phyloP scores from a whole-genome alignment of 2,329 filamentous ascomycete genomes.

The Exserohilum turcica region DNA sequence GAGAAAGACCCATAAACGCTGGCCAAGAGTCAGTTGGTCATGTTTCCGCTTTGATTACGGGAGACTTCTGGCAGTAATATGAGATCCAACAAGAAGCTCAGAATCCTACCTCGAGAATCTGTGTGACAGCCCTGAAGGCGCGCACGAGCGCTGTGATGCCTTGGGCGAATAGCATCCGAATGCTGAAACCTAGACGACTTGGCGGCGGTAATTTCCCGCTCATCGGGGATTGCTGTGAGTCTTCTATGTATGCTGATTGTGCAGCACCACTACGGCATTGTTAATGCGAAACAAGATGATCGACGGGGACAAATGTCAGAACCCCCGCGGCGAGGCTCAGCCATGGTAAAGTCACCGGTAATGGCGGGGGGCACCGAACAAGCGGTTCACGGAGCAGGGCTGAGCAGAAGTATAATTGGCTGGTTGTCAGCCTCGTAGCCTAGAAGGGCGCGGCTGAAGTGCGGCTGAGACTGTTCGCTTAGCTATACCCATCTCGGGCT shows the following conservation, averaged over 20 bases:
- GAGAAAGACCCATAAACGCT: background rate
- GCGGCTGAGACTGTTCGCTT: background rate
- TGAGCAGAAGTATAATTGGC: background rate
- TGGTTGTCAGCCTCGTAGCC: background rate
- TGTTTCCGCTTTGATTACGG: too few species aligned
- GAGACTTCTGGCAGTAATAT: too few species aligned
- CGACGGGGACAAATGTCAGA: background rate
- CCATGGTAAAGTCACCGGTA: background rate
- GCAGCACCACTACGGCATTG: background rate
- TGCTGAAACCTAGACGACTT: background rate
- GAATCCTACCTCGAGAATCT: background rate
- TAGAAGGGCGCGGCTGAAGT: background rate
- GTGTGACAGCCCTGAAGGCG: background rate
- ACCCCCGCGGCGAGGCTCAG: background rate
- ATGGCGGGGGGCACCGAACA: background rate
- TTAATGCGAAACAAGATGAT: background rate
- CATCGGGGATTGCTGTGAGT: background rate
- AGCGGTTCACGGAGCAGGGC: too few species aligned
- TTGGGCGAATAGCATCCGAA: background rate
- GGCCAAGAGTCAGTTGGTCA: too few species aligned
- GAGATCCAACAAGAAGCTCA: too few species aligned
- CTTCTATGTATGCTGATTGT: background rate
- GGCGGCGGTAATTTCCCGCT: background rate
- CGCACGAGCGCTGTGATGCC: background rate
- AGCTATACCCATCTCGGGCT: background rate